A percentile compares a stretch with the other conserved stretches of the same genome.
These are phyloP conservation scores for Oryza glumipatula DNA, from an alignment of 176 grass and related monocot genomes.

Conservation along the genomic window DNA sequence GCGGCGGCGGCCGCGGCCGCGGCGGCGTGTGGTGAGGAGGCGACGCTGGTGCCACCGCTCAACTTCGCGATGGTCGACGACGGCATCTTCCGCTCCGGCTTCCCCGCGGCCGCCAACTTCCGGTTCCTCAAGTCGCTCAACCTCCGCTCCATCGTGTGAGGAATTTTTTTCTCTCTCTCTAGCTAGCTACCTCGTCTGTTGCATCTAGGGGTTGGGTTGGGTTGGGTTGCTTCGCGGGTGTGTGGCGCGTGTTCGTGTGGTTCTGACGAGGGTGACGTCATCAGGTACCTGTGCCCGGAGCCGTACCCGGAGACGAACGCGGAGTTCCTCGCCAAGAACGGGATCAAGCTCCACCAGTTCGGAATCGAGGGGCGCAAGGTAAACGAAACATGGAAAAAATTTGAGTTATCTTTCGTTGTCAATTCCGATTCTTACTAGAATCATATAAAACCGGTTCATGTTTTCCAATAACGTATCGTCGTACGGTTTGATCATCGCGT, in stretches of 20 bases:
- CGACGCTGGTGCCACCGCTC: constrained; percentile 62
- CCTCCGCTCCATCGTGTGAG: constrained; percentile 80
- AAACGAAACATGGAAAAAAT: constrained; percentile 33
- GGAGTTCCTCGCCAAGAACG: constrained; percentile 63
- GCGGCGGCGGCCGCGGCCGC: no score
- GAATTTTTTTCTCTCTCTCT: background rate
- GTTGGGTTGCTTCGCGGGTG: background rate
- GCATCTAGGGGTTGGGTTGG: background rate
- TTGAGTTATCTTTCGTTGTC: background rate
- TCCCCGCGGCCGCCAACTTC: constrained; percentile 64
- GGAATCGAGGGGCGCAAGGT: constrained; percentile 73
- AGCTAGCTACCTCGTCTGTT: background rate
- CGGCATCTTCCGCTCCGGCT: constrained; percentile 82
- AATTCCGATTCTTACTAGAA: constrained; percentile 22
- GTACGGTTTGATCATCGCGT: constrained; percentile 36
- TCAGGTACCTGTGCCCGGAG: constrained; percentile 76
- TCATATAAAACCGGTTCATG: constrained; percentile 24
- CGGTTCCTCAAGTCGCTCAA: constrained; percentile 69
- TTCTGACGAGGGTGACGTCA: constrained; percentile 1
- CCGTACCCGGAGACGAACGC: constrained; percentile 63
- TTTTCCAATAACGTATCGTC: background rate
- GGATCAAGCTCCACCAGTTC: constrained; percentile 70
- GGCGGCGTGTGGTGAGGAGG: constrained; percentile 11
- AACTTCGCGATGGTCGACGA: constrained; percentile 82
- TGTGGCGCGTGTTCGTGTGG: constrained; percentile 5